Evolutionary conservation across 2,329 filamentous ascomycete genomes (phyloP).

Genomic region (Colletotrichum viniferum): DNA sequence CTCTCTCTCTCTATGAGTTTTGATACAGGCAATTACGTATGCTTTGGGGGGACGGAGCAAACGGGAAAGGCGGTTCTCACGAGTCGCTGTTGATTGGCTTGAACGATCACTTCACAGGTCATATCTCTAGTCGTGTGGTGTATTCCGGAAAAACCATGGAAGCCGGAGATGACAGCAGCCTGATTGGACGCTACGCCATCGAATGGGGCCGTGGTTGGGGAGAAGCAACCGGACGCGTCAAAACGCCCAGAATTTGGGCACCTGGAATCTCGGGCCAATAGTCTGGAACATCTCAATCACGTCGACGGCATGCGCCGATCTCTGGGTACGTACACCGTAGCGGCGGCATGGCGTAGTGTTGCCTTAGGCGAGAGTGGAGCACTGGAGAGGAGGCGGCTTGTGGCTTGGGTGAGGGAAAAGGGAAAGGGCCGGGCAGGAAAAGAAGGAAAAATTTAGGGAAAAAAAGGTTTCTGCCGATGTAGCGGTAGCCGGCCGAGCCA

Average conservation of each 20-base stretch:
- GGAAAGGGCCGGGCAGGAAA: slow-evolving; percentile 31
- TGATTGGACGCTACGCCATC: not conserved
- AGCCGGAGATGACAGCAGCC: not conserved
- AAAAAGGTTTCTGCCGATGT: slow-evolving; percentile 19
- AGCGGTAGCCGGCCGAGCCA: slow-evolving; percentile 5
- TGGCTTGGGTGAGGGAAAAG: slow-evolving; percentile 13
- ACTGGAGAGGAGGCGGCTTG: not conserved
- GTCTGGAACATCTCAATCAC: slow-evolving; percentile 12
- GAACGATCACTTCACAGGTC: not conserved
- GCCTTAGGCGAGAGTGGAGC: slow-evolving; percentile 12
- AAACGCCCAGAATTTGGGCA: not conserved
- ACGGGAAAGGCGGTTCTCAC: not conserved
- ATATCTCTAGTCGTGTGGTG: not conserved
- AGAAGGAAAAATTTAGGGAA: not conserved
- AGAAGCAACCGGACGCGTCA: not conserved
- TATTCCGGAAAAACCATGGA: not conserved
- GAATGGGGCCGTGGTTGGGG: not conserved
- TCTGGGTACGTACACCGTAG: slow-evolving; percentile 1
- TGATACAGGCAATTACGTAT: not conserved
- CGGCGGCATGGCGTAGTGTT: not conserved
- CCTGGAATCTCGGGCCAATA: slow-evolving; percentile 15
- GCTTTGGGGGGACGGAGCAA: not conserved
- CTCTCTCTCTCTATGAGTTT: not conserved
- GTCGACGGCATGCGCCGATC: slow-evolving; percentile 11
- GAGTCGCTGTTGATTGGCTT: not conserved